Percentiles rank a stretch among this genome's conserved stretches.
These are phyloP conservation scores for Gastrolobium villosum DNA, from an alignment of 306 rosid genomes.

Conservation along the genomic window DNA sequence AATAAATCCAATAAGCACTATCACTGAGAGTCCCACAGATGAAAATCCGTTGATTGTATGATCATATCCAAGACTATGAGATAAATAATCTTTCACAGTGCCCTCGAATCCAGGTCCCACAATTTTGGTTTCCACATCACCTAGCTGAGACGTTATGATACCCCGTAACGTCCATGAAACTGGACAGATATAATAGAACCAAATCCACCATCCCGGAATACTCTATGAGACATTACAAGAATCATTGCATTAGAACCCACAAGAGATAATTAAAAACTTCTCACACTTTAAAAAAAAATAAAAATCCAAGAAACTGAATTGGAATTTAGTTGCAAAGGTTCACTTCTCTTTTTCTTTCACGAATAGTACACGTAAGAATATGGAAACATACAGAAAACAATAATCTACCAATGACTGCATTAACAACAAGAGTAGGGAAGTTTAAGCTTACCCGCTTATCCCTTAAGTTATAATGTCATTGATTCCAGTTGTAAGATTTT, in stretches of 20 bases:
- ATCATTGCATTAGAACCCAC: conserved; percentile 20
- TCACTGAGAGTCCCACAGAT: conserved; percentile 56
- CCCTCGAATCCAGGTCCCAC: conserved; percentile 81
- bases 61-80: conserved; percentile 65
- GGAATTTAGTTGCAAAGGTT: neutral
- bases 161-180: conserved; percentile 94
- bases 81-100: conserved; percentile 72
- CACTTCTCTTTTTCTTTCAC: neutral
- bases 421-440: neutral
- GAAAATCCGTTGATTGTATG: conserved; percentile 63
- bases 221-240: conserved; percentile 52
- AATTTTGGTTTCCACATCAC: conserved; percentile 72
- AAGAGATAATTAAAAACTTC: neutral
- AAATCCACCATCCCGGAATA: conserved; percentile 92
- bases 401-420: conserved; percentile 10
- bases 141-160: conserved; percentile 86
- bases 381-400: neutral
- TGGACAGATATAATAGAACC: conserved; percentile 93
- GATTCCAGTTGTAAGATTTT: neutral
- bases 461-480: neutral
- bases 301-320: neutral
- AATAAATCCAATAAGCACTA: conserved; percentile 68
- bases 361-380: neutral
- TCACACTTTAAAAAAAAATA: neutral
- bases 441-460: neutral